Evolutionary conservation across 495 filamentous ascomycete genomes (phyloP), one percentile per base, ranked within the genome.

Genomic region (Rhypophila decipiens): DNA sequence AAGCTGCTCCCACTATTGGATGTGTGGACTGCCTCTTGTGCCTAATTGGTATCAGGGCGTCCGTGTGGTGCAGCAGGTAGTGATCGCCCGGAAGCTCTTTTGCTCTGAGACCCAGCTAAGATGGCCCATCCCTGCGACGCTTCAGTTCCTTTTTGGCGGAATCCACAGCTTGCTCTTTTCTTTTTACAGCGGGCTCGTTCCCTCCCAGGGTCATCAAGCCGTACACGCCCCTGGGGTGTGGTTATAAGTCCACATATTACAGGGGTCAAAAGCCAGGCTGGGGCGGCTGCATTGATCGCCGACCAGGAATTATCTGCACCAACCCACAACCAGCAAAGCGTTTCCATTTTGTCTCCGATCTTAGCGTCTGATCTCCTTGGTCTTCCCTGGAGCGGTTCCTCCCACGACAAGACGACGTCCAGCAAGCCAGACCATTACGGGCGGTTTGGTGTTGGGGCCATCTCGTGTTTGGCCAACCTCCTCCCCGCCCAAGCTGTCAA

Each of bases 201-300:
- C n/a, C n/a, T n/a, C n/a, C n/a, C n/a, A n/a, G n/a, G n/a, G 18
- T 18, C 19, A 13, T 38, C 3, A 27, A n/a, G n/a, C n/a, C n/a
- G n/a, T n/a, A n/a, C n/a, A n/a, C 41, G 23, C 33, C 50, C 44
- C 53, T 24, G 51, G 50, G 1, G 53, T 57, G 58, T 1, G 21
- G 1, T 11, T 42, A 57, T 33, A 22, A 19, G 7, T 21, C 36
- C 17, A 17, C 2, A 8, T 38, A n/a, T 38, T n/a, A 19, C 15
- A 9, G 36, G 15, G 36, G 3, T n/a, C 38, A 19, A 27, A 31
- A 24, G 36, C 10, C 24, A 27, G 44, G 51, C 33, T 45, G 20
- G 20, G 12, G 29, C 17, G 33, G 47, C 49, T 54, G 50, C 60
- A 51, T 17, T 56, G 59, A 65, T 65, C 62, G 62, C 55, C 62